Evolutionary conservation across 2,329 filamentous ascomycete genomes (phyloP).

Genomic region (Calonectria fujianensis): DNA sequence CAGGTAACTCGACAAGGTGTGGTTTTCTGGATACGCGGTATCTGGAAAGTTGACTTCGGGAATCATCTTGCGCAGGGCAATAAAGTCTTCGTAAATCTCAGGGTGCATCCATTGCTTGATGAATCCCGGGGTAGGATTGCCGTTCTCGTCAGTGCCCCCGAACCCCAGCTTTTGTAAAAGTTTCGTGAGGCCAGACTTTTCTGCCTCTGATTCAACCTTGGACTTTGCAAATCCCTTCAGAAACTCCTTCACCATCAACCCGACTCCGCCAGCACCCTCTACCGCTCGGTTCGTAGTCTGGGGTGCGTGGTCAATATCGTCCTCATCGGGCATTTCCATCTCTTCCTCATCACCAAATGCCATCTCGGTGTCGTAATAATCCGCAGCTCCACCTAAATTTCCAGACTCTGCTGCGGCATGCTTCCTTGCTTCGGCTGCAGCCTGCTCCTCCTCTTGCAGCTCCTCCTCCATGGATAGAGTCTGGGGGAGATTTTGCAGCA

Average conservation of each 20-base stretch:
- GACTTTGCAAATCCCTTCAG: conserved; percentile 61
- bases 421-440: conserved; percentile 63
- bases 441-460: conserved; percentile 65
- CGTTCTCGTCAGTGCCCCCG: conserved; percentile 51
- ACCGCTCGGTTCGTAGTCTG: conserved; percentile 58
- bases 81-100: conserved; percentile 84
- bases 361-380: conserved; percentile 61
- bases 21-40: conserved; percentile 69
- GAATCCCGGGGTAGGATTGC: conserved; percentile 66
- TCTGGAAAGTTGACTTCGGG: conserved; percentile 70
- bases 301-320: conserved; percentile 47
- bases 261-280: conserved; percentile 62
- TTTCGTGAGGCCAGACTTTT: conserved; percentile 55
- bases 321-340: conserved; percentile 53
- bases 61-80: conserved; percentile 80
- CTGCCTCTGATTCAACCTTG: conserved; percentile 55
- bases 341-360: conserved; percentile 60
- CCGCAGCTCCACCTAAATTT: conserved; percentile 54
- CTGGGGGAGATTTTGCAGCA: conserved; percentile 87
- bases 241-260: conserved; percentile 58
- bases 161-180: conserved; percentile 55
- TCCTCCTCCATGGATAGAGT: conserved; percentile 77
- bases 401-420: conserved; percentile 51
- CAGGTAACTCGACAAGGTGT: conserved; percentile 80
- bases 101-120: conserved; percentile 84